These are phyloP conservation scores for Podila epicladia DNA, from an alignment of 192 early-diverging fungal species.

Conservation along the genomic window DNA sequence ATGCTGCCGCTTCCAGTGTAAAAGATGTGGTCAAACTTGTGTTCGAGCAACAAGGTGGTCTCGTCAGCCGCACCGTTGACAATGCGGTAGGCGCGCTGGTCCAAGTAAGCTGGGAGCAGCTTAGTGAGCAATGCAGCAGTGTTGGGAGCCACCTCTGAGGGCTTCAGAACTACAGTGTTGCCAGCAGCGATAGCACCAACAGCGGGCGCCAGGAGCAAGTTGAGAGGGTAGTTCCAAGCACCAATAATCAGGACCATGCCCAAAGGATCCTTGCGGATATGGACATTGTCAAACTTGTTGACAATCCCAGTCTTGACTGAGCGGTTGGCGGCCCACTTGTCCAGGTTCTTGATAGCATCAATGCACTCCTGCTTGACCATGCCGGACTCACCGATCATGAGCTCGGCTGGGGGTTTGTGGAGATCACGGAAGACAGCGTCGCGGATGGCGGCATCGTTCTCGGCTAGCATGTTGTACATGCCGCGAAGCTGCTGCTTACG, in stretches of 20 bases:
- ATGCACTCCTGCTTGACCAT: conserved; percentile 60
- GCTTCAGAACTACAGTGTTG: conserved; percentile 83
- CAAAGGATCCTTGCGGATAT: conserved; percentile 78
- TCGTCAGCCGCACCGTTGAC: conserved; percentile 83
- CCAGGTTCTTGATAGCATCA: conserved; percentile 68
- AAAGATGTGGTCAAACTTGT: conserved; percentile 91
- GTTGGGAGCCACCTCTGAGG: conserved; percentile 82
- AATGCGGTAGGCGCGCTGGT: conserved; percentile 70
- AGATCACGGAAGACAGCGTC: conserved; percentile 74
- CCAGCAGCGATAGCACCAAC: conserved; percentile 93
- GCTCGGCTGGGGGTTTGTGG: conserved; percentile 64
- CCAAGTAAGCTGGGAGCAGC: conserved; percentile 81
- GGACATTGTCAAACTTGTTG: conserved; percentile 62
- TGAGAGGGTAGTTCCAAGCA: conserved; percentile 68
- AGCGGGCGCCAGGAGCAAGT: conserved; percentile 77
- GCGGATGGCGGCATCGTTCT: conserved; percentile 65
- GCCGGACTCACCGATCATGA: conserved; percentile 69
- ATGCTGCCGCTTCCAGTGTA: conserved; percentile 90
- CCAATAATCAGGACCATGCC: conserved; percentile 56
- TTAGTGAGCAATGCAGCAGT: conserved; percentile 70
- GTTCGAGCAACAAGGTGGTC: conserved; percentile 77
- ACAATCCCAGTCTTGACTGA: conserved; percentile 55
- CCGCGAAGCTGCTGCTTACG: conserved; percentile 72
- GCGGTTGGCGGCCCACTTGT: conserved; percentile 68
- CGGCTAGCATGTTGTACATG: conserved; percentile 69